phyloP scores from a whole-genome alignment of 768 basidiomycete species.

The Boletellus emodensis region DNA sequence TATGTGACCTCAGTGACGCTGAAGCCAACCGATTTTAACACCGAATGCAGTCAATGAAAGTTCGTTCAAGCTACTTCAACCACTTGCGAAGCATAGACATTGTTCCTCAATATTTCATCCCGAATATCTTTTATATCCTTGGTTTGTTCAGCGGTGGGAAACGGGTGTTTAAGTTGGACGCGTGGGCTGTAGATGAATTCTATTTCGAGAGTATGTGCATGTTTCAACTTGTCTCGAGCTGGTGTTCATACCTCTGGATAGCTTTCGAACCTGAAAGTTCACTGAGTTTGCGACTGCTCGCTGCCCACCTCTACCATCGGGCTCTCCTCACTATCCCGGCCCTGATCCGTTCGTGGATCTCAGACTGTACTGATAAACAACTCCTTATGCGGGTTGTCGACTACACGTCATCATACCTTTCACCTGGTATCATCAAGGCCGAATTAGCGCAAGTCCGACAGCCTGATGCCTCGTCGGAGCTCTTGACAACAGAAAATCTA shows the following conservation, averaged over 20 bases:
- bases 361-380: constrained; percentile 86
- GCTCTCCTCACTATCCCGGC: constrained; percentile 81
- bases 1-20: constrained; percentile 5
- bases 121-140: constrained; percentile 63
- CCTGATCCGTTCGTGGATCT: constrained; percentile 80
- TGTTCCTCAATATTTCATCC: constrained; percentile 64
- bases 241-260: constrained; percentile 21
- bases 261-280: constrained; percentile 54
- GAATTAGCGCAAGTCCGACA: constrained; percentile 75
- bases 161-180: constrained; percentile 75
- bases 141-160: constrained; percentile 60
- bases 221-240: neutral
- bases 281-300: constrained; percentile 59
- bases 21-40: neutral
- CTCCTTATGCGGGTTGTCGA: constrained; percentile 69
- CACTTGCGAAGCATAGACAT: constrained; percentile 72
- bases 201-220: constrained; percentile 60
- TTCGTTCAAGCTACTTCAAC: constrained; percentile 80
- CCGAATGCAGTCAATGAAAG: constrained; percentile 69
- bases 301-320: constrained; percentile 88
- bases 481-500: constrained; percentile 68
- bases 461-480: constrained; percentile 48
- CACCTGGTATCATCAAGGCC: constrained; percentile 78
- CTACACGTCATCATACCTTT: constrained; percentile 83
- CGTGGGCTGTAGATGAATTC: constrained; percentile 84